Evolutionary conservation across 805 yeast species (phyloP), one percentile per base, ranked within the genome.

Genomic region (Yamadazyma tumulicola): DNA sequence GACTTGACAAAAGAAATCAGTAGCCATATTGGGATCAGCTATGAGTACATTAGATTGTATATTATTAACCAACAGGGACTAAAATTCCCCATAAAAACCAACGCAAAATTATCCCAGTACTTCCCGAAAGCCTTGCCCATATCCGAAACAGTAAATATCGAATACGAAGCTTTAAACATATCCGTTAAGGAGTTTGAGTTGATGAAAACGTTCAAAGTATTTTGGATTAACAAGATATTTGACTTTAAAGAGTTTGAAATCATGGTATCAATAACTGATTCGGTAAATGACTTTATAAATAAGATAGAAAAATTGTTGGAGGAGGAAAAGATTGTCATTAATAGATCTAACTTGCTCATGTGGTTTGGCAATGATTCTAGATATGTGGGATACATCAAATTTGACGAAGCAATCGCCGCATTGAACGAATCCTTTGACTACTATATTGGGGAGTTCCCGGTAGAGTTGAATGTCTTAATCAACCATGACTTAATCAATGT

Each of bases 171-270:
- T 1, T 68, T 93, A 49, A 83, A 78, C 29, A 78, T 88, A 28
- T 77, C 89, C 2, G 63, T 91, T 35, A 71, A 66, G 22, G 94
- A 87, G 42, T 74, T 82, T 48, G 98, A 93, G 57, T 78, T 74
- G 42, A 74, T 86, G 79, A 75, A 76, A 39, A 58, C 77, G 4
- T 59, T 89, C 26, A 76, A 70, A 34, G 66, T 91, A 14, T 69
- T 70, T 34, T 87, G 94, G 91, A 64, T 89, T 26, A 75, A 81
- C 1, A 77, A 77, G 28, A 72, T 85, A 29, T 69, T 84, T 31
- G 83, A 81, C 45, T 85, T 70, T 45, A 88, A 81, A 42, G 67
- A 70, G 31, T 74, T 71, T 47, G 94, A 84, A 26, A 70, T 88
- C 34, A 67, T 82, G 38, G 74, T 87, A n/a, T 79, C 87, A 3